Percentiles rank a stretch among this genome's conserved stretches.
phyloP scores from a whole-genome alignment of 2,329 filamentous ascomycete genomes.

The Fusarium xylarioides region DNA sequence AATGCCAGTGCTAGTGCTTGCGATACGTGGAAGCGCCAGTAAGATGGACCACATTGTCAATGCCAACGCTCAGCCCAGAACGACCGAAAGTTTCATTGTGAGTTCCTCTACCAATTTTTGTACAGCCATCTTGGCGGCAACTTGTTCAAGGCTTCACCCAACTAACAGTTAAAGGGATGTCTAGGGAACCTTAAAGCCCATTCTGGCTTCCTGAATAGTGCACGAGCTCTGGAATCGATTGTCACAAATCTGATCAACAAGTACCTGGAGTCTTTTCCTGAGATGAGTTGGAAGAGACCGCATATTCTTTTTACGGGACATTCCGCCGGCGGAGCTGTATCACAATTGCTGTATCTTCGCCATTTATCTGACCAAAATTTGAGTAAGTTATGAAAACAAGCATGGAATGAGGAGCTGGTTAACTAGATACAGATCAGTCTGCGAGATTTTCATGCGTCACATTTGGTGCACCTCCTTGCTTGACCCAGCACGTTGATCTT shows the following conservation, averaged over 20 bases:
- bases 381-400: background rate
- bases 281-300: background rate
- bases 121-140: background rate
- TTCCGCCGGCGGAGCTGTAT: slow-evolving; percentile 39
- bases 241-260: slow-evolving; percentile 8
- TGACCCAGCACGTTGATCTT: slow-evolving; percentile 16
- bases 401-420: background rate
- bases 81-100: slow-evolving; percentile 26
- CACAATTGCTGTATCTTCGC: slow-evolving; percentile 31
- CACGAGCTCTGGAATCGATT: slow-evolving; percentile 14
- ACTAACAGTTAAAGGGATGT: background rate
- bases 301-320: slow-evolving; percentile 38
- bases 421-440: background rate
- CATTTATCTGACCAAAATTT: slow-evolving; percentile 8
- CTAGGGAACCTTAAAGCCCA: slow-evolving; percentile 20
- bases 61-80: slow-evolving; percentile 17
- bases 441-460: slow-evolving; percentile 34
- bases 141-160: background rate
- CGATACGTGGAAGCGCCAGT: slow-evolving; percentile 33
- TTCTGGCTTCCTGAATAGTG: slow-evolving; percentile 31
- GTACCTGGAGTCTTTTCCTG: background rate
- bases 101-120: too few species aligned
- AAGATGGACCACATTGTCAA: slow-evolving; percentile 41
- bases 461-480: slow-evolving; percentile 35
- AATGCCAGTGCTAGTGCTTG: slow-evolving; percentile 29